phyloP scores from a whole-genome alignment of 1,139 yeast species.

The Candida gigantensis region DNA sequence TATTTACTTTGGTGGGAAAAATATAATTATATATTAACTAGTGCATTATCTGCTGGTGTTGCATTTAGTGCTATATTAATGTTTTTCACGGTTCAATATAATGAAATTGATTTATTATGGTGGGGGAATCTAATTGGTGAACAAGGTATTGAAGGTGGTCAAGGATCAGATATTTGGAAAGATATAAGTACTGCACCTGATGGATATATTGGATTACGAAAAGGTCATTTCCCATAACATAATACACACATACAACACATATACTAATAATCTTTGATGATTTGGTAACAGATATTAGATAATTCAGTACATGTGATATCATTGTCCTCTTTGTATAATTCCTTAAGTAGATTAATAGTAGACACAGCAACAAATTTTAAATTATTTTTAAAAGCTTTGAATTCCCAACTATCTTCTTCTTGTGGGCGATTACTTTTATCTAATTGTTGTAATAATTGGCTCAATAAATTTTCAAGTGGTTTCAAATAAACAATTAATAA shows the following conservation, averaged over 20 bases:
- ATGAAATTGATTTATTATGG: slow-evolving; percentile 46
- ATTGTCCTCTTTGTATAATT: neutral
- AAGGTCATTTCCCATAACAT: slow-evolving; percentile 20
- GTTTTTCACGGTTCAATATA: slow-evolving; percentile 56
- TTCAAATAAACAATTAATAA: slow-evolving; percentile 18
- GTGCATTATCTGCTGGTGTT: slow-evolving; percentile 60
- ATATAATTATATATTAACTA: slow-evolving; percentile 61
- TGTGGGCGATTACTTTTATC: slow-evolving; percentile 8
- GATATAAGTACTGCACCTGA: slow-evolving; percentile 37
- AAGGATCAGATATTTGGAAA: slow-evolving; percentile 30
- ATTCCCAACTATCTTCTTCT: slow-evolving; percentile 15
- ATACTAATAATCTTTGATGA: neutral
- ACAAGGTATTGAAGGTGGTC: slow-evolving; percentile 48
- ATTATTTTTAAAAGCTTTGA: slow-evolving; percentile 30
- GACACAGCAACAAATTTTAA: slow-evolving; percentile 36
- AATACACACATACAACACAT: neutral
- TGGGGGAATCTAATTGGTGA: slow-evolving; percentile 57
- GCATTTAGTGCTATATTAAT: slow-evolving; percentile 58
- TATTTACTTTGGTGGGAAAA: slow-evolving; percentile 63
- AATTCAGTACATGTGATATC: slow-evolving; percentile 3
- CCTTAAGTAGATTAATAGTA: slow-evolving; percentile 14
- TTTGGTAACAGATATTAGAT: slow-evolving; percentile 3
- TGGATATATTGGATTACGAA: slow-evolving; percentile 46
- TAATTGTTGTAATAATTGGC: slow-evolving; percentile 9
- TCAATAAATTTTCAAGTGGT: slow-evolving; percentile 20